phyloP scores from a whole-genome alignment of 2,329 filamentous ascomycete species.

The Akanthomyces dipterigenus region DNA sequence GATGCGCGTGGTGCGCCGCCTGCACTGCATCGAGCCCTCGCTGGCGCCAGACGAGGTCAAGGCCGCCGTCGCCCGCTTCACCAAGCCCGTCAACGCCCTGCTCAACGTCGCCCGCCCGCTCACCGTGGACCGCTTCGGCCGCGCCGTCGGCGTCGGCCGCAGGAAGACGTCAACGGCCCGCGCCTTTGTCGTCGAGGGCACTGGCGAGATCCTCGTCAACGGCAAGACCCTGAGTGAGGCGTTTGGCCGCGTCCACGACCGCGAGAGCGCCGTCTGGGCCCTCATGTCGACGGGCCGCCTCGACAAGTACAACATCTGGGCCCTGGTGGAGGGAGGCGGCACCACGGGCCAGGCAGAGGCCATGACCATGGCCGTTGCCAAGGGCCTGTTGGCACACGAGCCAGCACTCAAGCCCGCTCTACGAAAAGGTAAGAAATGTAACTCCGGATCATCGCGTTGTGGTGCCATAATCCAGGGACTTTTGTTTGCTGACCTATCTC shows the following conservation, averaged over 20 bases:
- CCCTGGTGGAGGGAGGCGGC: constrained; percentile 74
- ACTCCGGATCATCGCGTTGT: not conserved
- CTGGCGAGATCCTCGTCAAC: constrained; percentile 84
- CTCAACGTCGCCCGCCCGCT: constrained; percentile 56
- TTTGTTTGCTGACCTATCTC: constrained; percentile 11
- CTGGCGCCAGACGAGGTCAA: constrained; percentile 66
- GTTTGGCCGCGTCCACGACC: constrained; percentile 85
- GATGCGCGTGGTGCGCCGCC: constrained; percentile 64
- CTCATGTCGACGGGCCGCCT: constrained; percentile 73
- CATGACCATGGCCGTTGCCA: constrained; percentile 81
- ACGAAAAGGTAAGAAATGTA: constrained; percentile 66
- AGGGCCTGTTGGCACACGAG: constrained; percentile 84
- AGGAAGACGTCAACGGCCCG: constrained; percentile 82
- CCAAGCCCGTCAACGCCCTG: constrained; percentile 66
- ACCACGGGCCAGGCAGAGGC: constrained; percentile 95
- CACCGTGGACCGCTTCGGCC: constrained; percentile 67
- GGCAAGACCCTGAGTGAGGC: constrained; percentile 75
- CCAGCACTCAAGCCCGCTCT: constrained; percentile 82
- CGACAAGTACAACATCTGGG: constrained; percentile 98
- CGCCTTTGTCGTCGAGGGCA: constrained; percentile 86
- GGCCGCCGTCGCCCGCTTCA: constrained; percentile 60
- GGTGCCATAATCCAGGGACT: not conserved
- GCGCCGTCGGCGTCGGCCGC: constrained; percentile 72
- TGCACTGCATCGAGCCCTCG: constrained; percentile 79
- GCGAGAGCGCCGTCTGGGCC: constrained; percentile 90